Evolutionary conservation across 1,139 yeast species (phyloP).

Genomic region (Komagataea norvegica): DNA sequence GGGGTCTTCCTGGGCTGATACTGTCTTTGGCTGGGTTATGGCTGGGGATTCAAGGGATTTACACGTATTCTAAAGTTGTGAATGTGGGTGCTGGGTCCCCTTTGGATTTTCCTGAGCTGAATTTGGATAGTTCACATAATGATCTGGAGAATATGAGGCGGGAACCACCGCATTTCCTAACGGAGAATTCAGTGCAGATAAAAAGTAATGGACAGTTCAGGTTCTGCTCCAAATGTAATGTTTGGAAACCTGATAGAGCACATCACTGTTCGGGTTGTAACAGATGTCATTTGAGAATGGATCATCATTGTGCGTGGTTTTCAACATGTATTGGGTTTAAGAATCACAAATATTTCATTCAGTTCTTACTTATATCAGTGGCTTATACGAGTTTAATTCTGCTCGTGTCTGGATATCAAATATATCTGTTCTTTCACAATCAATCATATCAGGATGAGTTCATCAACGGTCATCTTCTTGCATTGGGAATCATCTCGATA

Average conservation of each 20-base stretch:
- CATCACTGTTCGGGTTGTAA: slow-evolving; percentile 83
- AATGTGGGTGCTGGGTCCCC: slow-evolving; percentile 64
- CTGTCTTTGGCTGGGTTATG: slow-evolving; percentile 15
- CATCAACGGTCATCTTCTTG: slow-evolving; percentile 56
- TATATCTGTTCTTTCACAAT: slow-evolving; percentile 48
- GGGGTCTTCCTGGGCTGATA: slow-evolving; percentile 22
- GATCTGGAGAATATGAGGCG: slow-evolving; percentile 29
- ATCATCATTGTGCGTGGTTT: slow-evolving; percentile 98
- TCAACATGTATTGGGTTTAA: slow-evolving; percentile 79
- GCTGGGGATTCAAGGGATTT: slow-evolving; percentile 27
- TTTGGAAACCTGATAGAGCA: slow-evolving; percentile 91
- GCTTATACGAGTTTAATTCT: slow-evolving; percentile 43
- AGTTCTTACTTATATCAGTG: slow-evolving; percentile 59
- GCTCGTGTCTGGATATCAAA: slow-evolving; percentile 34
- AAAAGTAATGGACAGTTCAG: slow-evolving; percentile 44
- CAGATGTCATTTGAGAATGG: slow-evolving; percentile 71
- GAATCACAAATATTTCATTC: slow-evolving; percentile 77
- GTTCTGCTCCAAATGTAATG: slow-evolving; percentile 66
- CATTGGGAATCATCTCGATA: slow-evolving; percentile 53
- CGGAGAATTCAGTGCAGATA: slow-evolving; percentile 33
- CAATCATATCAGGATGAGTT: slow-evolving; percentile 37
- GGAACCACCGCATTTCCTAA: slow-evolving; percentile 37
- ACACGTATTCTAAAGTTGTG: slow-evolving; percentile 54
- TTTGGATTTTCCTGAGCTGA: slow-evolving; percentile 40
- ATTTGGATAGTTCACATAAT: slow-evolving; percentile 6